These are phyloP conservation scores for Blastobotrys muscicola DNA, from an alignment of 805 yeast genomes.

Conservation along the genomic window DNA sequence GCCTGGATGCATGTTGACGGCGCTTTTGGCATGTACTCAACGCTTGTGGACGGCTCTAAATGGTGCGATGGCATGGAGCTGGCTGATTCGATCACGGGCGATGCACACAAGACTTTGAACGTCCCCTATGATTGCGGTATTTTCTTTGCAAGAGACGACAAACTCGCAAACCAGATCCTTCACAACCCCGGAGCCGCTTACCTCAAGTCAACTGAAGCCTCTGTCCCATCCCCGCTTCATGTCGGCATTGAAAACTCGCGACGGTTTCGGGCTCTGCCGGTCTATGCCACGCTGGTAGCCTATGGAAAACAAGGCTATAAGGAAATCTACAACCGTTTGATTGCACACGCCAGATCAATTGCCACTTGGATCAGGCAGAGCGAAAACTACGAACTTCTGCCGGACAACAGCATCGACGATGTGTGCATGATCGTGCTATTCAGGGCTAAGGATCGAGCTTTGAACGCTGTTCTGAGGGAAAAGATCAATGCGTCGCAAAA, in stretches of 20 bases:
- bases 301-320: constrained; percentile 16
- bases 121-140: constrained; percentile 21
- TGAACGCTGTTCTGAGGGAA: constrained; percentile 4
- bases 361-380: constrained; percentile 9
- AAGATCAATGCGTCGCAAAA: constrained; percentile 11
- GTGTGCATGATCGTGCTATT: constrained; percentile 16
- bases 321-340: constrained; percentile 11
- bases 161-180: constrained; percentile 9
- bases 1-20: constrained; percentile 22
- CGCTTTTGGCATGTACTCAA: constrained; percentile 17
- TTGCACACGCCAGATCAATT: constrained; percentile 8
- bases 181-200: constrained; percentile 18
- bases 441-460: constrained; percentile 10
- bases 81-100: constrained; percentile 19
- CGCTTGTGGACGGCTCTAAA: constrained; percentile 3
- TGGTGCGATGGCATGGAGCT: constrained; percentile 15
- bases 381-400: constrained; percentile 12
- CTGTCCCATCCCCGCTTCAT: constrained; percentile 11
- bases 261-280: constrained; percentile 18
- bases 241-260: constrained; percentile 19
- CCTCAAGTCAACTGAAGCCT: constrained; percentile 2
- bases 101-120: constrained; percentile 19
- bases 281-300: constrained; percentile 15
- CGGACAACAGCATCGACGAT: constrained; percentile 1
- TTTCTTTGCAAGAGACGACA: constrained; percentile 8